phyloP scores from a whole-genome alignment of 2,329 filamentous ascomycete species.

The Hawksworthiomyces lignivorus region DNA sequence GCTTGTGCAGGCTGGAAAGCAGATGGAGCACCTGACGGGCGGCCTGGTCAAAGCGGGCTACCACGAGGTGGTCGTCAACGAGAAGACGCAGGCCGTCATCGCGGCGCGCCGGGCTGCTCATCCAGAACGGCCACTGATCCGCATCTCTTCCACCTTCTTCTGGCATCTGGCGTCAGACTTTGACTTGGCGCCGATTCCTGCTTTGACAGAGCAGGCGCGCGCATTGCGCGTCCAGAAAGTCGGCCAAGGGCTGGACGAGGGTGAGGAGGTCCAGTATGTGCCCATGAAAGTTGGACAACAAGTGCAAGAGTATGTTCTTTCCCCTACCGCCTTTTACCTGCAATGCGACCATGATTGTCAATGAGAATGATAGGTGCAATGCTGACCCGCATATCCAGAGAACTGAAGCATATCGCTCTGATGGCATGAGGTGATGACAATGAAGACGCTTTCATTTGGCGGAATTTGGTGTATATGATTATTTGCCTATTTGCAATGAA shows the following conservation, averaged over 20 bases:
- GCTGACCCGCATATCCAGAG: too few relatives aligned
- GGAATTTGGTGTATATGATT: too few relatives aligned
- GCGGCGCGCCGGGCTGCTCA: constrained; percentile 31
- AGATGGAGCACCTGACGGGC: constrained; percentile 54
- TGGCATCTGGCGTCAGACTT: constrained; percentile 53
- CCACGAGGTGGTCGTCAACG: constrained; percentile 54
- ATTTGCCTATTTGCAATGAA: too few relatives aligned
- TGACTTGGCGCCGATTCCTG: constrained; percentile 44
- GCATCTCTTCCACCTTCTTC: constrained; percentile 55
- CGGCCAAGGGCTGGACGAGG: constrained; percentile 45
- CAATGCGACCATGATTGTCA: too few relatives aligned
- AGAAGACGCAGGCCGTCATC: constrained; percentile 41
- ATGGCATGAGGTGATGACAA: constrained; percentile 35
- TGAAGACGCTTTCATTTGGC: too few relatives aligned
- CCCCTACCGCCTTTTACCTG: constrained; percentile 9
- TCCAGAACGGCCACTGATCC: constrained; percentile 43
- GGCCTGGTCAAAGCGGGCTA: constrained; percentile 54
- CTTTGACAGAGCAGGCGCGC: constrained; percentile 36
- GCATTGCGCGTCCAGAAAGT: constrained; percentile 39
- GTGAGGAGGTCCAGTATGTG: constrained; percentile 38
- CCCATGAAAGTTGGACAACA: constrained; percentile 52
- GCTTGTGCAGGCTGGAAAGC: constrained; percentile 55
- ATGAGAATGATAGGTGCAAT: too few relatives aligned
- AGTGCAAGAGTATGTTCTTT: constrained; percentile 42
- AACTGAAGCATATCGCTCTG: constrained; percentile 46